phyloP scores from a whole-genome alignment of 225 moss, liverwort and hornwort species.

The Physcomitrium patens region DNA sequence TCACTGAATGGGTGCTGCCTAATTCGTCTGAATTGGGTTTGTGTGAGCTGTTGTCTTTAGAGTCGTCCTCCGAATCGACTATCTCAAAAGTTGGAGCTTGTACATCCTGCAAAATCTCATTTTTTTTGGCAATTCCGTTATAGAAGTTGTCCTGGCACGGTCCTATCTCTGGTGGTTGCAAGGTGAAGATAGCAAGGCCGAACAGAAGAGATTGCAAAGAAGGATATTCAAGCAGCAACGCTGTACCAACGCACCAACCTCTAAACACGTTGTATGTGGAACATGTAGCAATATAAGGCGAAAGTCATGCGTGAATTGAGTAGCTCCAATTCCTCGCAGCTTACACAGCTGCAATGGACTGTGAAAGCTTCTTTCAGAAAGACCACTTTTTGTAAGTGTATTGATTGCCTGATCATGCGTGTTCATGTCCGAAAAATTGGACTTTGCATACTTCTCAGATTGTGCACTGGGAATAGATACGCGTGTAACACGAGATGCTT shows the following conservation, averaged over 20 bases:
- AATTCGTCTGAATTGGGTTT: too few relatives aligned
- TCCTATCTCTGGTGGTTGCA: constrained; percentile 70
- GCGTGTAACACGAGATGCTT: background rate
- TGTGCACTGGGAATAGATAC: background rate
- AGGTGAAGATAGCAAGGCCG: constrained; percentile 50
- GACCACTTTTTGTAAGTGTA: constrained; percentile 58
- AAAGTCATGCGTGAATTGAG: constrained; percentile 51
- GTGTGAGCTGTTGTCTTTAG: background rate
- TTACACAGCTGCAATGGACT: constrained; percentile 22
- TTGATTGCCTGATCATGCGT: background rate
- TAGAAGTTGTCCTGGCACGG: constrained; percentile 20
- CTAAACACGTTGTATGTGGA: constrained; percentile 40
- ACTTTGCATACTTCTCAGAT: background rate
- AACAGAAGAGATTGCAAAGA: constrained; percentile 33
- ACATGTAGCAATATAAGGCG: constrained; percentile 48
- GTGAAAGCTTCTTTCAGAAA: constrained; percentile 38
- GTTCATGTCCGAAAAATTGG: constrained; percentile 3
- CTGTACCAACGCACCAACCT: constrained; percentile 25
- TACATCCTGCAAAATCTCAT: background rate
- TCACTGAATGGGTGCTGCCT: too few relatives aligned
- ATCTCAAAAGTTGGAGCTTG: background rate
- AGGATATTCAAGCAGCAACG: constrained; percentile 18
- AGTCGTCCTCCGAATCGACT: background rate
- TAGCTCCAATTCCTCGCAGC: constrained; percentile 39
- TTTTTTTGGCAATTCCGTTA: background rate